Conservation (phyloP, 306 rosid genomes). For the Phaseolus lunatus region DNA sequence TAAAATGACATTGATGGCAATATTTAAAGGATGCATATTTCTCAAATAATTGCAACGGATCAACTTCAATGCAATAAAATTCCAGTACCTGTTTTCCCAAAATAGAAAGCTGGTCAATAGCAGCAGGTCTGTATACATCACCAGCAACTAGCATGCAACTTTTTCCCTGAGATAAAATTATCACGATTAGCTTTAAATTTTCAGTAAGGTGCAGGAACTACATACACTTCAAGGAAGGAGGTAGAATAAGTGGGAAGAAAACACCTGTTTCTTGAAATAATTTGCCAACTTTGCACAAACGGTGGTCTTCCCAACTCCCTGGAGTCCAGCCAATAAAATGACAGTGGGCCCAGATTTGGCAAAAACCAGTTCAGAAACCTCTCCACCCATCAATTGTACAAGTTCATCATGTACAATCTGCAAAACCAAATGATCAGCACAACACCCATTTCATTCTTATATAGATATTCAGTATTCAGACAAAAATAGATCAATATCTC, state of each 20-base stretch:
- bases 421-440: constrained; percentile 43
- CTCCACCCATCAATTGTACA: constrained; percentile 97
- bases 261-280: constrained; percentile 93
- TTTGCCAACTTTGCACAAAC: constrained; percentile 92
- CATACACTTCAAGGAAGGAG: constrained; percentile 3
- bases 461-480: constrained; percentile 28
- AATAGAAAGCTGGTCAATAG: constrained; percentile 94
- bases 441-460: constrained; percentile 26
- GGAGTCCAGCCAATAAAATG: constrained; percentile 94
- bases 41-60: constrained; percentile 27
- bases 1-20: constrained; percentile 24
- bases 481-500: constrained; percentile 17
- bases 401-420: constrained; percentile 96
- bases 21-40: not conserved
- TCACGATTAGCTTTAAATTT: constrained; percentile 28
- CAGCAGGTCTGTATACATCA: constrained; percentile 99
- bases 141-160: constrained; percentile 96
- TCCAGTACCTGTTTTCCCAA: constrained; percentile 86
- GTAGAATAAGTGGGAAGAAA: constrained; percentile 27
- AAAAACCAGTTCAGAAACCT: constrained; percentile 84
- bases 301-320: constrained; percentile 99
- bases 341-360: constrained; percentile 85
- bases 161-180: constrained; percentile 73
- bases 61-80: constrained; percentile 36
- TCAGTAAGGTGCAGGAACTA: constrained; percentile 28